phyloP scores from a whole-genome alignment of 2,329 filamentous ascomycete genomes.

The Bipolaris bicolor region DNA sequence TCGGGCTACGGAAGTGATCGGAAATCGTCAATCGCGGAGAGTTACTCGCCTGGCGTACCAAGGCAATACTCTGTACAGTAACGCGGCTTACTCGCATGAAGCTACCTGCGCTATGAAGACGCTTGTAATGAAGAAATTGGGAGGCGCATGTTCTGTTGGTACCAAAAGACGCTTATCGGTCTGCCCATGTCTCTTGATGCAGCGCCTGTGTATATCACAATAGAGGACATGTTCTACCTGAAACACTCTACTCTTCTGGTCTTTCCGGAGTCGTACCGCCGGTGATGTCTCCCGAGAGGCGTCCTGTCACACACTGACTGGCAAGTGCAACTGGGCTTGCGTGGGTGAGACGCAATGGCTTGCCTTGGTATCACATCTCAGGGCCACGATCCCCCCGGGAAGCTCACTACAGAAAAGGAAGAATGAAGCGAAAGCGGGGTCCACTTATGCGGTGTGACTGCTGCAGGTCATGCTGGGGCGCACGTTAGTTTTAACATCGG shows the following conservation, averaged over 20 bases:
- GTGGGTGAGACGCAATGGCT: background rate
- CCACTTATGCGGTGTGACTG: constrained; percentile 13
- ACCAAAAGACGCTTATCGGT: constrained; percentile 10
- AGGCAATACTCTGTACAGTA: constrained; percentile 25
- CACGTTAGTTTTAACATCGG: constrained; percentile 32
- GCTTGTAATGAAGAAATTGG: constrained; percentile 8
- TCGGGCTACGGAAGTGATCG: constrained; percentile 28
- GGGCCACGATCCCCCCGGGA: constrained; percentile 19
- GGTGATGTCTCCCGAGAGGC: constrained; percentile 27
- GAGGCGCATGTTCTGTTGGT: background rate
- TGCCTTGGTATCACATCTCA: constrained; percentile 8
- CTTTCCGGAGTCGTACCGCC: background rate
- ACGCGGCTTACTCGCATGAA: constrained; percentile 3
- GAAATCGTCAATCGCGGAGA: constrained; percentile 26
- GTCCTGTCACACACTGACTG: constrained; percentile 34
- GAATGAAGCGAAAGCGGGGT: constrained; percentile 25
- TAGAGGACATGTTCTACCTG: constrained; percentile 11
- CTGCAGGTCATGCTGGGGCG: constrained; percentile 9
- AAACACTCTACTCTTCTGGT: constrained; percentile 35
- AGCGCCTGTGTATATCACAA: constrained; percentile 16
- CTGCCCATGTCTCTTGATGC: constrained; percentile 9
- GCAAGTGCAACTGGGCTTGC: constrained; percentile 26
- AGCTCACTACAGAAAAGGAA: constrained; percentile 24
- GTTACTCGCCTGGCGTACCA: constrained; percentile 17
- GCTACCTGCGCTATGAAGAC: background rate